phyloP scores from a whole-genome alignment of 495 filamentous ascomycete genomes.

The Chaetomium tenue region DNA sequence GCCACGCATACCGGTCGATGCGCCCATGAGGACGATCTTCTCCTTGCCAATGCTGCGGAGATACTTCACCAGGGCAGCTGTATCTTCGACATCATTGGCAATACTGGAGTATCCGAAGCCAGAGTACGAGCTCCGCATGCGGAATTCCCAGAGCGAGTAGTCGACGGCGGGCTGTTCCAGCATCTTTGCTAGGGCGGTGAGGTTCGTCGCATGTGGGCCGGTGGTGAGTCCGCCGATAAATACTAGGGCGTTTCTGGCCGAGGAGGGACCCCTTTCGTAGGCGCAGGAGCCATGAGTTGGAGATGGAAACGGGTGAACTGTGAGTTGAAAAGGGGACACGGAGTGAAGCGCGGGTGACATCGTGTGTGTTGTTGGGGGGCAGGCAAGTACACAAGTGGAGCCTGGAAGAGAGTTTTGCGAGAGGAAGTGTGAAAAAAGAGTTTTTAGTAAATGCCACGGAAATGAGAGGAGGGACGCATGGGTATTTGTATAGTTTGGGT shows the following conservation, averaged over 20 bases:
- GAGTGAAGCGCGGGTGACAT: too few relatives aligned
- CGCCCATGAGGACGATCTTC: slow-evolving; percentile 16
- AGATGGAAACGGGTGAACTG: slow-evolving; percentile 34
- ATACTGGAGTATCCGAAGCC: slow-evolving; percentile 74
- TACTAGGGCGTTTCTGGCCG: slow-evolving; percentile 62
- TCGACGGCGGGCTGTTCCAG: slow-evolving; percentile 30
- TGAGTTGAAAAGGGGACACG: slow-evolving; percentile 26
- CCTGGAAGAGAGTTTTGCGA: not conserved
- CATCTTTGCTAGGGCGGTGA: not conserved
- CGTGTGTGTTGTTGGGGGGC: too few relatives aligned
- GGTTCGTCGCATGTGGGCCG: slow-evolving; percentile 51
- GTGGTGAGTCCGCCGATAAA: slow-evolving; percentile 78
- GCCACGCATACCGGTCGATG: slow-evolving; percentile 6
- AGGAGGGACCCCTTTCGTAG: slow-evolving; percentile 36
- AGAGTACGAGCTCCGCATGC: slow-evolving; percentile 54
- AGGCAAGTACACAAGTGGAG: not conserved
- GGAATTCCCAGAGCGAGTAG: slow-evolving; percentile 42
- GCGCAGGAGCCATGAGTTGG: slow-evolving; percentile 29
- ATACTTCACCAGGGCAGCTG: slow-evolving; percentile 66
- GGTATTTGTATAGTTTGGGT: not conserved
- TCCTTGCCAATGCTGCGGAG: slow-evolving; percentile 44
- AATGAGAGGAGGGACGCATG: not conserved
- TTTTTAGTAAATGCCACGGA: too few relatives aligned
- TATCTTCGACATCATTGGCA: slow-evolving; percentile 65
- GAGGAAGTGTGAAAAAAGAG: not conserved